Evolutionary conservation across 2,329 filamentous ascomycete genomes (phyloP).

Genomic region (Xylariaceae sp.): DNA sequence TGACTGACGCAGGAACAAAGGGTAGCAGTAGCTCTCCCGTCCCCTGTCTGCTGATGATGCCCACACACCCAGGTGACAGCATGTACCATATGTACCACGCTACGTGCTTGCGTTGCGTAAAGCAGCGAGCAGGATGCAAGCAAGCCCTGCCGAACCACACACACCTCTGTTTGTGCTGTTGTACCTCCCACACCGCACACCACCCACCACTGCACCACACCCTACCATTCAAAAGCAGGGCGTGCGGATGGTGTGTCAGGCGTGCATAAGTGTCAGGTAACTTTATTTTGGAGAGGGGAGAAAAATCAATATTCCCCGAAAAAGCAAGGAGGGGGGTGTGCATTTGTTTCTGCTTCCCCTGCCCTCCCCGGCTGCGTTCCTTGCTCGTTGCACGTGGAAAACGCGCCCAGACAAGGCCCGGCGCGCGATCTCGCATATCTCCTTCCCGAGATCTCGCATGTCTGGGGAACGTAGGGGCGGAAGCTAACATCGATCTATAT

Average conservation of each 20-base stretch:
- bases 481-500: too few relatives aligned
- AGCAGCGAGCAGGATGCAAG: conserved; percentile 39
- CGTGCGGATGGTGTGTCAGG: conserved; percentile 22
- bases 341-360: conserved; percentile 18
- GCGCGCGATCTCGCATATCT: conserved; percentile 27
- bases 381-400: conserved; percentile 15
- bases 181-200: conserved; percentile 13
- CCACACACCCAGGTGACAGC: conserved; percentile 25
- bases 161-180: conserved; percentile 17
- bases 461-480: too few relatives aligned
- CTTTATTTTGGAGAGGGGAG: conserved; percentile 22
- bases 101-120: conserved; percentile 27
- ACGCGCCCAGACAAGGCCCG: conserved; percentile 10
- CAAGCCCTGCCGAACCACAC: conserved; percentile 31
- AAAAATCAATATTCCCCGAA: conserved; percentile 15
- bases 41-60: conserved; percentile 18
- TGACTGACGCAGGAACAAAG: conserved; percentile 33
- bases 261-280: too few relatives aligned
- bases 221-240: conserved; percentile 20
- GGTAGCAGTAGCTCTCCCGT: conserved; percentile 25
- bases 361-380: not conserved
- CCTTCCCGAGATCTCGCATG: not conserved
- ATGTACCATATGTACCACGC: conserved; percentile 25
- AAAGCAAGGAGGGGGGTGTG: conserved; percentile 28
- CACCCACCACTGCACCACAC: conserved; percentile 18